Evolutionary conservation across 2,329 filamentous ascomycete genomes (phyloP), one percentile per base, ranked within the genome.

Genomic region (Mycosphaerella sp.): DNA sequence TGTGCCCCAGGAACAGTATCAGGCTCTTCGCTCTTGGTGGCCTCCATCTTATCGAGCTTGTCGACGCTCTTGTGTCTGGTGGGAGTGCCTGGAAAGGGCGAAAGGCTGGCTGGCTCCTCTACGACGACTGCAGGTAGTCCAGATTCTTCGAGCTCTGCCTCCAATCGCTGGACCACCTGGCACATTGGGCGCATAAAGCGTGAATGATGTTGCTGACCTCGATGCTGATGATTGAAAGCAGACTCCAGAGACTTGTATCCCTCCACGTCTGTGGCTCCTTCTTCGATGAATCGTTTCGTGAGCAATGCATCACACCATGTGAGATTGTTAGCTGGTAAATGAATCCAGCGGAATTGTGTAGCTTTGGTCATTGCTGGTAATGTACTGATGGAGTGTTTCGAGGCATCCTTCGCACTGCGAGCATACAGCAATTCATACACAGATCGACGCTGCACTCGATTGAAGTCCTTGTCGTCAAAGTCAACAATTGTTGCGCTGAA

Each of bases 201-300:
- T 0, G 79, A 80, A 59, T 84, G 81, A 0, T 76, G 71, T 37
- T 76, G 72, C 25, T 75, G 73, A 0, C 80, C 81, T 0, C 79
- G 73, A 62, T 84, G 80, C 54, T 82, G 79, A 56, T 83, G 79
- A 39, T 76, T 77, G 55, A 84, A 82, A 3, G 77, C 80, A 54
- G 77, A 75, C 58, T 81, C 79, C 2, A 85, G 62, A 0, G 79
- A 78, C 59, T 82, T 84, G 67, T 82, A 84, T 1, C 78, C 77
- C 60, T 82, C 79, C 1, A 82, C 75, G 61, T 84, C 81, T n/a
- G 74, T 73, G 13, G 77, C 75, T 0, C 79, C 79, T 34, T 79
- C 77, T 62, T 85, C 81, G 30, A 84, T 78, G 57, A 84, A 84
- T 6, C 75, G 75, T 57, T 84, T 84, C 1, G 80, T 79, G n/a